A percentile compares a stretch with the other conserved stretches of the same genome.
Conservation (phyloP, 148 eudicot species). For the Chenopodium quinoa region DNA sequence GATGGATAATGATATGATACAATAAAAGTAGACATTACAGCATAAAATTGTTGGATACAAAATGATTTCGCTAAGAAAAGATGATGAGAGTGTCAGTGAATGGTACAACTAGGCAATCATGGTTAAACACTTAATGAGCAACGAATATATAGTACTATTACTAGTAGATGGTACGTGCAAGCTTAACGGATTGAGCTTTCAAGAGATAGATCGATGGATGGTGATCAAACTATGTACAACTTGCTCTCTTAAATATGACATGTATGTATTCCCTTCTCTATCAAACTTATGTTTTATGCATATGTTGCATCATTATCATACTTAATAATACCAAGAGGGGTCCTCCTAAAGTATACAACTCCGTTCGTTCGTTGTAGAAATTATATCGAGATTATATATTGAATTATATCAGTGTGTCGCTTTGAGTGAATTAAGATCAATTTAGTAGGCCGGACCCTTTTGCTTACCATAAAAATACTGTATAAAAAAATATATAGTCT, state of each 20-base stretch:
- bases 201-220: neutral
- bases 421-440: too few relatives aligned
- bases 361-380: too few relatives aligned
- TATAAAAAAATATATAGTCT: too few relatives aligned
- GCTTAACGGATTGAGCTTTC: neutral
- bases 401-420: too few relatives aligned
- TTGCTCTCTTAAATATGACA: neutral
- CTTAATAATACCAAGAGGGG: neutral
- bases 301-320: neutral
- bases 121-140: neutral
- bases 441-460: too few relatives aligned
- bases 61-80: neutral
- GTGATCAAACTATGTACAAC: neutral
- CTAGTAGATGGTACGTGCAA: neutral
- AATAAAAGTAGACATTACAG: too few relatives aligned
- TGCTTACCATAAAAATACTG: too few relatives aligned
- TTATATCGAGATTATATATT: too few relatives aligned
- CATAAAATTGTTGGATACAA: neutral
- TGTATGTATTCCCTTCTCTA: neutral
- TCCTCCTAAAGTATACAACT: neutral
- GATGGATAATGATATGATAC: neutral
- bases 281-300: neutral
- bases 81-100: neutral
- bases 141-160: neutral
- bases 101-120: constrained; percentile 5